These are phyloP conservation scores for Huntiella savannae DNA, from an alignment of 2,329 filamentous ascomycete species.

Conservation along the genomic window DNA sequence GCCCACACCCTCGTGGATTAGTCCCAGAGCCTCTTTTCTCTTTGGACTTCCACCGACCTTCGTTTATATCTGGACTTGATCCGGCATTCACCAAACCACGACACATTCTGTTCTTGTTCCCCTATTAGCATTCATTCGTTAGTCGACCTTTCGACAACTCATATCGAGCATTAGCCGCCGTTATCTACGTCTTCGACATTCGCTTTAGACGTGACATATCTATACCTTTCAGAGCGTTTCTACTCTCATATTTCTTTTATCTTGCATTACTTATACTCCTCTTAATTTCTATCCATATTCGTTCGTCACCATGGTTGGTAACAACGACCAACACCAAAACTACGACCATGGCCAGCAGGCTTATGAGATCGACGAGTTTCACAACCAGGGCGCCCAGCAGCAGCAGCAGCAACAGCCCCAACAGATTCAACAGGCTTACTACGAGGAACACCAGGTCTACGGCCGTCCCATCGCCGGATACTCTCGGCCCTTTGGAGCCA, in stretches of 20 bases:
- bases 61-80: neutral
- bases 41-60: neutral
- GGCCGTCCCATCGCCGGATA: slow-evolving; percentile 16
- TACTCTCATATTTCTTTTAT: neutral
- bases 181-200: neutral
- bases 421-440: slow-evolving; percentile 15
- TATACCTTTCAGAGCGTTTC: neutral
- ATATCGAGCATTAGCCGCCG: too few relatives aligned
- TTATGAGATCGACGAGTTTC: slow-evolving; percentile 11
- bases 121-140: too few relatives aligned
- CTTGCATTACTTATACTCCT: neutral
- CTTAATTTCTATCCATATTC: neutral
- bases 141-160: too few relatives aligned
- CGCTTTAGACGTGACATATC: neutral
- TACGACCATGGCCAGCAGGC: slow-evolving; percentile 16
- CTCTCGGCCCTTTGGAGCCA: slow-evolving; percentile 12
- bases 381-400: slow-evolving; percentile 12
- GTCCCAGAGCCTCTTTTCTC: neutral
- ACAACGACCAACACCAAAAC: slow-evolving; percentile 17
- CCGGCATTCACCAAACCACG: too few relatives aligned
- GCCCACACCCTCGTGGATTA: too few relatives aligned
- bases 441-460: slow-evolving; percentile 15
- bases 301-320: slow-evolving; percentile 19
- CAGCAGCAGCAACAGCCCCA: slow-evolving; percentile 11
- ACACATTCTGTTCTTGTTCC: too few relatives aligned